These are phyloP conservation scores for Trichoderma afroharzianum DNA, from an alignment of 2,329 filamentous ascomycete genomes.

Conservation along the genomic window DNA sequence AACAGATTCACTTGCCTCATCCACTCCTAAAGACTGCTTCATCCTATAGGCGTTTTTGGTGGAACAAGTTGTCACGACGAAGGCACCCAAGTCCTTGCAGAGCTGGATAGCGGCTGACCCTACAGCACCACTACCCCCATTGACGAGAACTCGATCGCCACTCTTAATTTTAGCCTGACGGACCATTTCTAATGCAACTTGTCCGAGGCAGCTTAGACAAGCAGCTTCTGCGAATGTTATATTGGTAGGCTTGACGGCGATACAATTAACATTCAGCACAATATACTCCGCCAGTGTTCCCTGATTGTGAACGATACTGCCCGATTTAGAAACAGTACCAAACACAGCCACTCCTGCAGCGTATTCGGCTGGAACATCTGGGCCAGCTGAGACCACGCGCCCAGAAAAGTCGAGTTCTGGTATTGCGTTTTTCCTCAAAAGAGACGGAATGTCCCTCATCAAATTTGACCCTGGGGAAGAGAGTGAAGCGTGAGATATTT, in stretches of 20 bases:
- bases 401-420: neutral
- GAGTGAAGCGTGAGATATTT: neutral
- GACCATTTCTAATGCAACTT: neutral
- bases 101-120: neutral
- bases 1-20: neutral
- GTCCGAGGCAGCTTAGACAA: neutral
- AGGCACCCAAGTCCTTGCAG: neutral
- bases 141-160: neutral
- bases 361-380: neutral
- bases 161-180: neutral
- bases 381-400: neutral
- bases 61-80: neutral
- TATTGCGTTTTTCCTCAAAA: neutral
- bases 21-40: neutral
- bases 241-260: neutral
- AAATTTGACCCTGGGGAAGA: neutral
- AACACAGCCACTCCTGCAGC: neutral
- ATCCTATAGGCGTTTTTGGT: neutral
- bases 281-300: neutral
- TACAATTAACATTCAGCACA: neutral
- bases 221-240: neutral
- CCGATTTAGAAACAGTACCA: neutral
- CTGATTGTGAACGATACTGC: neutral
- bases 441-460: neutral
- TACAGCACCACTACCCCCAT: neutral